Percentiles rank a stretch among this genome's conserved stretches.
Evolutionary conservation across 2,329 filamentous ascomycete species (phyloP).

Genomic region (Aspergillus piperis): DNA sequence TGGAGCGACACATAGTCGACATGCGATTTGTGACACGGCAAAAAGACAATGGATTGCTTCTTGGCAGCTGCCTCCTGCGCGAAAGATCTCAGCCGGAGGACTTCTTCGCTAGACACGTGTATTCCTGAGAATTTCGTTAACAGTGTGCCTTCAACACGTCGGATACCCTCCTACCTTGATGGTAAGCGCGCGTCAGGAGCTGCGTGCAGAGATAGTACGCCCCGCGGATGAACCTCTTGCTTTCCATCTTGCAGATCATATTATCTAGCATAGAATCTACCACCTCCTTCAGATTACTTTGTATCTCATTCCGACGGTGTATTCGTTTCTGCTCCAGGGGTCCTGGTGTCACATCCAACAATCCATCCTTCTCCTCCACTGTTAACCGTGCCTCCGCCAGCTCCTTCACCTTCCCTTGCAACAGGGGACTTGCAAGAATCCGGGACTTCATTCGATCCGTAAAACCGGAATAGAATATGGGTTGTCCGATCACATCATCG

Average conservation of each 20-base stretch:
- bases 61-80: conserved; percentile 80
- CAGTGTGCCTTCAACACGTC: not conserved
- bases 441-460: conserved; percentile 81
- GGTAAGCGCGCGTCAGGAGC: conserved; percentile 86
- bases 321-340: conserved; percentile 32
- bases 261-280: conserved; percentile 84
- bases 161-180: conserved; percentile 65
- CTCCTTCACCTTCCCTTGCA: conserved; percentile 73
- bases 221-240: conserved; percentile 83
- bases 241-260: conserved; percentile 99
- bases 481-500: conserved; percentile 84
- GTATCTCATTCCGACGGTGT: conserved; percentile 59
- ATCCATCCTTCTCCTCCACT: conserved; percentile 75
- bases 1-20: conserved; percentile 96
- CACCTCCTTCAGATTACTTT: conserved; percentile 73
- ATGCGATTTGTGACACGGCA: conserved; percentile 92
- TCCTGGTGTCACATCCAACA: conserved; percentile 52
- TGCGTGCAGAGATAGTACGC: conserved; percentile 91
- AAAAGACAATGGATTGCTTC: conserved; percentile 92
- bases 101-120: conserved; percentile 93
- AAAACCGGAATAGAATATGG: conserved; percentile 90
- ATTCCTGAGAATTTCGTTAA: conserved; percentile 55
- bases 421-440: conserved; percentile 73
- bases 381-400: conserved; percentile 73
- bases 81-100: conserved; percentile 76